Evolutionary conservation across 805 yeast species (phyloP), one percentile per base, ranked within the genome.

Genomic region (Ogataea pilisensis): DNA sequence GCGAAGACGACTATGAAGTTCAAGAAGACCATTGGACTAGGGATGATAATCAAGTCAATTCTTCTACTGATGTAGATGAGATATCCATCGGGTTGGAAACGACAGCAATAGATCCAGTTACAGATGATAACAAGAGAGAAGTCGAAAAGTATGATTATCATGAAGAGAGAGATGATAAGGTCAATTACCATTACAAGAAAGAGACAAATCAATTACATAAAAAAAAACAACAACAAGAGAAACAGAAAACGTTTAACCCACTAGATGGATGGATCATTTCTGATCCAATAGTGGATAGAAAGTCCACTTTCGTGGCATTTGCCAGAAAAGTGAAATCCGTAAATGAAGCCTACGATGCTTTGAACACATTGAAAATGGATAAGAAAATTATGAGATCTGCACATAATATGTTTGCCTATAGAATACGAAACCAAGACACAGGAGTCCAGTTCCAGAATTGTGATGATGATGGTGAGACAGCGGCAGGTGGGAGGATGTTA

Each of bases 401-500:
- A 1, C 98, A 91, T 61, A 82, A 82, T 45, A 93, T 93, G 81
- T 75, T 80, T 13, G 93, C 96, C 0, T 90, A 91, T 83, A 68
- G 98, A 47, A 82, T 93, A 3, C 70, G 70, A 41, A 60, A 72
- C n/a, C 60, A 57, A 0, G 64, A 56, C 1, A 68, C 70, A 16
- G 86, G 81, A 0, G 74, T 78, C 0, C 69, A 73, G 28, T 74
- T 71, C 35, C 93, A 86, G 53, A 97, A 93, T 53, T 89, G 86
- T 52, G 97, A 93, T 56, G 98, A 93, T 60, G 99, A 91, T 57
- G 99, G 99, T 3, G 99, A 93, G 57, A 74, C 95, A 0, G 98
- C 98, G 1, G 96, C 98, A 1, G 99, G 99, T 8, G 79, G 90
- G 5, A 68, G 96, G 43, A 66, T 90, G 71, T 62, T 89, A 37